Conservation (phyloP, 2,329 filamentous ascomycete genomes). For the Diaporthe vexans region DNA sequence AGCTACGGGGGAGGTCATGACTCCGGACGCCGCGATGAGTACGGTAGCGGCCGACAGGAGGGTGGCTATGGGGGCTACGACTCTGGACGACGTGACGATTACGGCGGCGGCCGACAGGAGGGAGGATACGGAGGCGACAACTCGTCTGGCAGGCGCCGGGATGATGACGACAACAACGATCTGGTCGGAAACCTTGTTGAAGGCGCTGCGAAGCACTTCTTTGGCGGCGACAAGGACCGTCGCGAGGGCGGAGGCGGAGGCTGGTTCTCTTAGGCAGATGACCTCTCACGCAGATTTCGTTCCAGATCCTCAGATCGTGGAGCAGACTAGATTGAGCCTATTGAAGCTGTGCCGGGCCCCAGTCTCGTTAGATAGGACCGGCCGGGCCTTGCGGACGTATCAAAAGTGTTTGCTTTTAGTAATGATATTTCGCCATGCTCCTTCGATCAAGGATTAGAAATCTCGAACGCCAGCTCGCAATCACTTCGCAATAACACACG, state of each 20-base stretch:
- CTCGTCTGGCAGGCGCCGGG: slow-evolving; percentile 30
- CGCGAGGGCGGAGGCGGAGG: slow-evolving; percentile 41
- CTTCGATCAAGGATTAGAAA: background rate
- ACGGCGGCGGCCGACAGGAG: slow-evolving; percentile 17
- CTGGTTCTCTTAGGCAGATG: slow-evolving; percentile 38
- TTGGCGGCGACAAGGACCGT: slow-evolving; percentile 35
- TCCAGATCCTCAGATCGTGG: slow-evolving; percentile 5
- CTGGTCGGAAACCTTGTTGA: slow-evolving; percentile 29
- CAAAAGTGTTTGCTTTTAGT: slow-evolving; percentile 13
- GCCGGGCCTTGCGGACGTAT: background rate
- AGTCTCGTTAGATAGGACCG: background rate
- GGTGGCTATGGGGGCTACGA: slow-evolving; percentile 16
- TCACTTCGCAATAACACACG: background rate
- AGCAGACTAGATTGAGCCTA: background rate
- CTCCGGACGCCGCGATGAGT: slow-evolving; percentile 3
- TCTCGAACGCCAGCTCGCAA: background rate
- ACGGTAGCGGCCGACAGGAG: slow-evolving; percentile 15
- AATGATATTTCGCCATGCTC: background rate
- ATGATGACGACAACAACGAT: slow-evolving; percentile 42
- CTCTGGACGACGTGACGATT: slow-evolving; percentile 6
- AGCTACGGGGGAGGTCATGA: slow-evolving; percentile 24
- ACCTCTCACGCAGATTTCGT: slow-evolving; percentile 17
- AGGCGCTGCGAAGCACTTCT: slow-evolving; percentile 30
- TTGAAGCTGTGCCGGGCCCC: background rate
- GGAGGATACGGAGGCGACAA: slow-evolving; percentile 30